Percentiles rank a stretch among this genome's conserved stretches.
Conservation (phyloP, 805 yeast genomes). For the Candida alai region DNA sequence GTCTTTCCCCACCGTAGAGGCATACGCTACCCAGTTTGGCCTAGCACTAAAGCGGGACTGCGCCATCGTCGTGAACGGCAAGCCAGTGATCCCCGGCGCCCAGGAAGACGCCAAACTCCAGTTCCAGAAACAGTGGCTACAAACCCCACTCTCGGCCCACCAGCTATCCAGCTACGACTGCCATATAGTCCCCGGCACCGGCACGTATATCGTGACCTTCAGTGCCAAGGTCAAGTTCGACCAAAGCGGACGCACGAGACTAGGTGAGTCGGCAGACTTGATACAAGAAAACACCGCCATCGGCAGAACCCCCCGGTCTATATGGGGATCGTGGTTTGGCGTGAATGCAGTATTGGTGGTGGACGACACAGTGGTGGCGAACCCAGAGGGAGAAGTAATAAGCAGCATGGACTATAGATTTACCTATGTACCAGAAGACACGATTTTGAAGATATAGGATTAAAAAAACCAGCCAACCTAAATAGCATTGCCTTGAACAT, state of each 20-base stretch:
- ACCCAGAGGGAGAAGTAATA: constrained; percentile 44
- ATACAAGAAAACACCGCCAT: constrained; percentile 16
- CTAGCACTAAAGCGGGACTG: constrained; percentile 50
- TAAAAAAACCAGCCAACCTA: constrained; percentile 3
- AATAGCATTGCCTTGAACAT: constrained; percentile 17
- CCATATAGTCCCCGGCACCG: constrained; percentile 66
- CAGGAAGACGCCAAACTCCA: constrained; percentile 34
- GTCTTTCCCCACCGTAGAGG: constrained; percentile 30
- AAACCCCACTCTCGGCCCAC: constrained; percentile 57
- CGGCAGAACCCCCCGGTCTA: constrained; percentile 33
- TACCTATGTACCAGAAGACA: constrained; percentile 58
- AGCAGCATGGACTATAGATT: constrained; percentile 63
- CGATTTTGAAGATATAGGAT: constrained; percentile 22
- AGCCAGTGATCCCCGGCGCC: constrained; percentile 41
- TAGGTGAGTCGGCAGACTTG: constrained; percentile 62
- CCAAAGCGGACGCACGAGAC: constrained; percentile 65
- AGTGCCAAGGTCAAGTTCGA: constrained; percentile 69
- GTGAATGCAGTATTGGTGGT: constrained; percentile 55
- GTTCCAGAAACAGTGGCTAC: constrained; percentile 58
- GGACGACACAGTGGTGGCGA: constrained; percentile 44
- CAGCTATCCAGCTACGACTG: constrained; percentile 60
- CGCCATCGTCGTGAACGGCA: constrained; percentile 56
- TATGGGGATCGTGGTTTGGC: constrained; percentile 74
- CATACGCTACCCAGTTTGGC: constrained; percentile 42
- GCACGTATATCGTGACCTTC: constrained; percentile 47